Conservation (phyloP, 2,329 filamentous ascomycete species). For the Hypoxylon sp. region DNA sequence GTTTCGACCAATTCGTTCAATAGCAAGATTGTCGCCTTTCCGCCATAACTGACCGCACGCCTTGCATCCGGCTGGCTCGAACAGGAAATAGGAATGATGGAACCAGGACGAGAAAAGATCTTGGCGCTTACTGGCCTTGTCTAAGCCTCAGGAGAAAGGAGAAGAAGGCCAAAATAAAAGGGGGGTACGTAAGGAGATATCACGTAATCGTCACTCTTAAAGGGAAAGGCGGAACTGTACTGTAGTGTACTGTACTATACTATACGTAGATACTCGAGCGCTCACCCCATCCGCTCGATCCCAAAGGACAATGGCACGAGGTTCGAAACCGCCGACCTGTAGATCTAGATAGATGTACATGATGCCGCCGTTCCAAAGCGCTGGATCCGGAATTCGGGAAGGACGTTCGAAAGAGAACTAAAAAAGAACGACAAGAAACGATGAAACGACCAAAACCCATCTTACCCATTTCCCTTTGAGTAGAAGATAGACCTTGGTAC, state of each 20-base stretch:
- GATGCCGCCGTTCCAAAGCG: conserved; percentile 22
- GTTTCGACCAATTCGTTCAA: conserved; percentile 12
- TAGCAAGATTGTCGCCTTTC: conserved; percentile 14
- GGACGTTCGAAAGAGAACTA: conserved; percentile 1
- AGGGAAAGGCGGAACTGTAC: not conserved
- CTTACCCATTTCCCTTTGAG: conserved; percentile 26
- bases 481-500: conserved; percentile 31
- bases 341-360: conserved; percentile 19
- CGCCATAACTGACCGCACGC: conserved; percentile 7
- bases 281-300: conserved; percentile 1
- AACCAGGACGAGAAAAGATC: conserved; percentile 4
- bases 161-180: no score
- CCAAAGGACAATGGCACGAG: conserved; percentile 1
- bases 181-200: no score
- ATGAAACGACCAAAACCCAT: conserved; percentile 1
- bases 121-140: conserved; percentile 36
- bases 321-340: conserved; percentile 17
- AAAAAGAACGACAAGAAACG: conserved; percentile 4
- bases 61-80: conserved; percentile 22
- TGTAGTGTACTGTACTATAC: not conserved
- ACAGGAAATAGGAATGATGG: conserved; percentile 13
- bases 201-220: conserved; percentile 28
- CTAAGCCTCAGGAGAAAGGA: conserved; percentile 22
- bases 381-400: conserved; percentile 31
- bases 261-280: no score